Evolutionary conservation across 2,329 filamentous ascomycete genomes (phyloP).

Genomic region (Epichloe gansuensis): DNA sequence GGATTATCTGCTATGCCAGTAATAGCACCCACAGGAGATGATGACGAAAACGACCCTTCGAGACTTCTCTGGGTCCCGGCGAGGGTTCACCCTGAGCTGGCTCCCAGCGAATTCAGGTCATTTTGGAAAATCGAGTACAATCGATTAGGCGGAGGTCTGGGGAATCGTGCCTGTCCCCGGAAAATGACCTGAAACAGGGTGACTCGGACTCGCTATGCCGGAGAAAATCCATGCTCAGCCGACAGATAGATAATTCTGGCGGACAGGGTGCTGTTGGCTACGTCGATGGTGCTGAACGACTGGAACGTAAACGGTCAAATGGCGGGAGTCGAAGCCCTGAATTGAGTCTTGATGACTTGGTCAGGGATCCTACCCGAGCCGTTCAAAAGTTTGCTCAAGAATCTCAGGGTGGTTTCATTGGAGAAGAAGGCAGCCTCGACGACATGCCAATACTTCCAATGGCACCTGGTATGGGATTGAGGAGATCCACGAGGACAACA

Average conservation of each 20-base stretch:
- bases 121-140: conserved; percentile 91
- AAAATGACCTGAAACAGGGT: conserved; percentile 36
- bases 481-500: conserved; percentile 82
- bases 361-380: conserved; percentile 63
- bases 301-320: conserved; percentile 61
- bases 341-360: conserved; percentile 67
- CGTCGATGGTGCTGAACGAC: conserved; percentile 68
- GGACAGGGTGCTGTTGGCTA: conserved; percentile 50
- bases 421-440: conserved; percentile 36
- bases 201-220: conserved; percentile 53
- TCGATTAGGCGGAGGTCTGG: conserved; percentile 77
- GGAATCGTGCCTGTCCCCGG: conserved; percentile 51
- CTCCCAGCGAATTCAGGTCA: conserved; percentile 90
- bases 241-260: conserved; percentile 69
- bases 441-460: conserved; percentile 81
- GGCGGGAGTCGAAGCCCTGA: conserved; percentile 42
- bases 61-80: conserved; percentile 93
- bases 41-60: conserved; percentile 79
- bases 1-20: conserved; percentile 58
- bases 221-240: conserved; percentile 92
- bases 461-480: conserved; percentile 64
- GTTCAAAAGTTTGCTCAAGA: conserved; percentile 57
- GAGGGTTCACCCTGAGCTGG: conserved; percentile 83
- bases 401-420: conserved; percentile 31
- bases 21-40: conserved; percentile 57